These are phyloP conservation scores for Amanita exitialis DNA, from an alignment of 768 basidiomycete genomes.

Conservation along the genomic window DNA sequence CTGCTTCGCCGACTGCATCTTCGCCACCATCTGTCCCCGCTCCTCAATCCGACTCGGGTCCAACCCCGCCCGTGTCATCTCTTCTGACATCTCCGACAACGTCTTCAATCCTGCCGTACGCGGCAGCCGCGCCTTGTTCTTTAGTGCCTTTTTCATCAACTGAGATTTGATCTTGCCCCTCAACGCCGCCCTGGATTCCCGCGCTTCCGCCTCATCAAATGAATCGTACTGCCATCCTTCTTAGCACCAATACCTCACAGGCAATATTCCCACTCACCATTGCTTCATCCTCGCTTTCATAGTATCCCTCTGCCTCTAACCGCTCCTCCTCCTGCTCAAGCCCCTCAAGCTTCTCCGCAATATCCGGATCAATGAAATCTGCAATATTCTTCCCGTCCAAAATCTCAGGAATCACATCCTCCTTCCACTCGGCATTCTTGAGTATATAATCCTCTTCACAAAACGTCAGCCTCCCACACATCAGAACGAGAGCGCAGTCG, in stretches of 20 bases:
- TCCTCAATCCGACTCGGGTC: conserved; percentile 85
- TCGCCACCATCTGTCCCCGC: conserved; percentile 78
- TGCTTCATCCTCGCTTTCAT: conserved; percentile 82
- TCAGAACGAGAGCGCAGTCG: conserved; percentile 17
- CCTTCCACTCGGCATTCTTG: conserved; percentile 87
- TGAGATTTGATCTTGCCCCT: conserved; percentile 64
- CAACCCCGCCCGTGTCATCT: conserved; percentile 80
- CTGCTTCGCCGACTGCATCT: conserved; percentile 58
- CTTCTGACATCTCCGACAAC: conserved; percentile 67
- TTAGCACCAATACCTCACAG: no score
- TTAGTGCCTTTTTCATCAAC: conserved; percentile 75
- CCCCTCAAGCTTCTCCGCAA: conserved; percentile 92
- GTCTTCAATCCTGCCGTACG: conserved; percentile 66
- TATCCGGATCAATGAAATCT: conserved; percentile 97
- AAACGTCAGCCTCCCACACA: background rate
- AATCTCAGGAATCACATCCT: conserved; percentile 96
- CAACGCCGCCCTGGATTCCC: conserved; percentile 47
- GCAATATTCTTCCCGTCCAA: conserved; percentile 98
- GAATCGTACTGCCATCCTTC: conserved; percentile 52
- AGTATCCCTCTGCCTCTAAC: conserved; percentile 92
- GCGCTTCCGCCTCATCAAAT: conserved; percentile 77
- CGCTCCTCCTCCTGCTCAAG: conserved; percentile 95
- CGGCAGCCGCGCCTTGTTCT: conserved; percentile 73
- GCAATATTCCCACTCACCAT: no score
- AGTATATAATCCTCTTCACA: conserved; percentile 81